Evolutionary conservation across 75 land plant species (phyloP).

Genomic region (Ceratopteris richardii): DNA sequence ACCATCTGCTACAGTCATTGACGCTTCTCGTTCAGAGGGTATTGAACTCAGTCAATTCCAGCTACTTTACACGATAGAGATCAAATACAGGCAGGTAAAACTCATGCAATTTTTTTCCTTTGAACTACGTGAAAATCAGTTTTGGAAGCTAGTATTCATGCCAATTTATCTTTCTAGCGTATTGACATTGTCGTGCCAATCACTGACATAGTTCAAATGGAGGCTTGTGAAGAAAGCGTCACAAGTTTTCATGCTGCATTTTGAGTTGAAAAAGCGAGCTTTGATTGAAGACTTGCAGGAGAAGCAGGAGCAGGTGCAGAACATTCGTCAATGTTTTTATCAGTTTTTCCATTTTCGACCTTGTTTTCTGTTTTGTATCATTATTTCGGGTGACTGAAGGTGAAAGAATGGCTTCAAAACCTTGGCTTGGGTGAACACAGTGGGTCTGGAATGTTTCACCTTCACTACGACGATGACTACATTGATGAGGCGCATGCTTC

Average conservation of each 20-base stretch:
- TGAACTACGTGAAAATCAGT: no score
- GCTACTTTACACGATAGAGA: constrained; percentile 71
- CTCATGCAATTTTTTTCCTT: no score
- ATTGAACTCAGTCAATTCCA: constrained; percentile 59
- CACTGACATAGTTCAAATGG: constrained; percentile 68
- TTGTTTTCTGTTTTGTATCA: constrained; percentile 4
- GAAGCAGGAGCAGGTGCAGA: constrained; percentile 84
- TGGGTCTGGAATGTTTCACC: constrained; percentile 19
- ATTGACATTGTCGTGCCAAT: background rate
- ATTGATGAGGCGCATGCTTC: constrained; percentile 46
- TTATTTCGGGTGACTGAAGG: no score
- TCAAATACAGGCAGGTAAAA: constrained; percentile 64
- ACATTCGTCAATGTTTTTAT: background rate
- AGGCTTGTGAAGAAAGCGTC: constrained; percentile 70
- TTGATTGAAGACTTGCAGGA: constrained; percentile 86
- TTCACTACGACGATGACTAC: constrained; percentile 68
- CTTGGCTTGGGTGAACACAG: constrained; percentile 72
- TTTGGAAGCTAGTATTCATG: no score
- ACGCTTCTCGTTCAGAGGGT: constrained; percentile 68
- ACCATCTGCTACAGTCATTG: constrained; percentile 63
- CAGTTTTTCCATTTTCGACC: no score
- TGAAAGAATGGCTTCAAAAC: constrained; percentile 93
- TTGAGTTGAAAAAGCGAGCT: constrained; percentile 68
- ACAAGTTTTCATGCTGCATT: constrained; percentile 79
- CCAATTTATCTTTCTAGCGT: no score